These are phyloP conservation scores for Colletotrichum sp. DNA, from an alignment of 2,329 filamentous ascomycete genomes.

Conservation along the genomic window DNA sequence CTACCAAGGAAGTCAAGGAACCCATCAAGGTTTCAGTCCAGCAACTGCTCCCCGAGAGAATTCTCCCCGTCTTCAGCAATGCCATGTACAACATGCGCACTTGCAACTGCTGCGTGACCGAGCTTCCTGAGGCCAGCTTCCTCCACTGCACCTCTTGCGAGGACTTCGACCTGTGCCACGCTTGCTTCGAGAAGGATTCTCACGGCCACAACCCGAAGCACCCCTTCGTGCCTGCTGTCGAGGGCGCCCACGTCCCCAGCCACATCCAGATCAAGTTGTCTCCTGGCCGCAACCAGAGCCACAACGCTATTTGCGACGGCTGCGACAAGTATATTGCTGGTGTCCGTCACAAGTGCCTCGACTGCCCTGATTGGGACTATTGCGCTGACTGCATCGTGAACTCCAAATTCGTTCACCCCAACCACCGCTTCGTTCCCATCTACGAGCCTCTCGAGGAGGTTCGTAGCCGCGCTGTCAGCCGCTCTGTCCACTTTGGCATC, in stretches of 20 bases:
- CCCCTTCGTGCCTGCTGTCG: slow-evolving; percentile 72
- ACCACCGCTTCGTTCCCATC: slow-evolving; percentile 87
- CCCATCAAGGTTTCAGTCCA: slow-evolving; percentile 2
- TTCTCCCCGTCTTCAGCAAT: slow-evolving; percentile 7
- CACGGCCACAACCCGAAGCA: slow-evolving; percentile 95
- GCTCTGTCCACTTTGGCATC: slow-evolving; percentile 77
- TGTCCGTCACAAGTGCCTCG: slow-evolving; percentile 93
- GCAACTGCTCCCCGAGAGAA: background rate
- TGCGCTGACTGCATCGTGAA: slow-evolving; percentile 77
- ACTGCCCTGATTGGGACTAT: slow-evolving; percentile 98
- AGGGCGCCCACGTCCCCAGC: slow-evolving; percentile 64
- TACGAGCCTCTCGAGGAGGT: slow-evolving; percentile 70
- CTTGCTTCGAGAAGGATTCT: slow-evolving; percentile 75
- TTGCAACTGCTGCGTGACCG: slow-evolving; percentile 70
- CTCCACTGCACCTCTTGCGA: slow-evolving; percentile 85
- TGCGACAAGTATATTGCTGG: slow-evolving; percentile 90
- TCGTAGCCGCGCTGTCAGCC: slow-evolving; percentile 41
- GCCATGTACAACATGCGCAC: slow-evolving; percentile 58
- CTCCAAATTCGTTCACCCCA: slow-evolving; percentile 73
- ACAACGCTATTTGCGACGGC: slow-evolving; percentile 92
- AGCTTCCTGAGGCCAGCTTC: slow-evolving; percentile 78
- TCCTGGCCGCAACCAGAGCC: slow-evolving; percentile 80
- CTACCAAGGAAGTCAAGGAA: slow-evolving; percentile 25
- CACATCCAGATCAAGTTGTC: slow-evolving; percentile 71
- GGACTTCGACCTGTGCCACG: slow-evolving; percentile 90